Conservation (phyloP, 768 basidiomycete species). For the Russula virescens region DNA sequence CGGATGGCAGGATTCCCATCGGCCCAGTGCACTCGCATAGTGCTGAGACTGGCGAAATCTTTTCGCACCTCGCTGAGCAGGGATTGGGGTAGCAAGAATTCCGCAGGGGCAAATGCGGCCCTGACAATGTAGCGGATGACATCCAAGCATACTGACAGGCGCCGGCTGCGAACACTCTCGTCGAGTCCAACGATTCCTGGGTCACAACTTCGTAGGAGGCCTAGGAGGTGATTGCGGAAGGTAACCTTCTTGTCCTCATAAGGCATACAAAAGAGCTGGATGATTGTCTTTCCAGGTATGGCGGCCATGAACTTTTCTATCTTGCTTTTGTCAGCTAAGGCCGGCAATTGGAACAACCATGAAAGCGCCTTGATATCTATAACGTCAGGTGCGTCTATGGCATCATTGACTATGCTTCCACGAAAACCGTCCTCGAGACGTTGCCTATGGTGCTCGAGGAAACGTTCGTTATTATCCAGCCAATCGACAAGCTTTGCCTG, state of each 20-base stretch:
- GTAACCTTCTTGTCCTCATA: neutral
- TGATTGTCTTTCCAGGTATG: neutral
- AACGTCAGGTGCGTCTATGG: neutral
- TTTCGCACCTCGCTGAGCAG: neutral
- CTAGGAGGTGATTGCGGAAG: neutral
- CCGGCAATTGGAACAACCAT: neutral
- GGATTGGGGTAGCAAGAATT: neutral
- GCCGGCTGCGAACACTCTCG: neutral
- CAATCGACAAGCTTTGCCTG: neutral
- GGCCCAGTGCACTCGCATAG: neutral
- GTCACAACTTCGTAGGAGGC: slow-evolving; percentile 3
- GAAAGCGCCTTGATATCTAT: neutral
- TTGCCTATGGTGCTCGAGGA: neutral
- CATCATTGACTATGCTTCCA: neutral
- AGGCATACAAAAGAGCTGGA: neutral
- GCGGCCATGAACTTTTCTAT: slow-evolving; percentile 1
- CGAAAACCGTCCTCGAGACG: slow-evolving; percentile 1
- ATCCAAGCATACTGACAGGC: neutral
- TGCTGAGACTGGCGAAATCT: neutral
- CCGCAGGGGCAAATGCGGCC: neutral
- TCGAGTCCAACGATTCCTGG: neutral
- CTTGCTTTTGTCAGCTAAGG: neutral
- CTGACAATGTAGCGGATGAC: neutral
- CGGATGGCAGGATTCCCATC: neutral
- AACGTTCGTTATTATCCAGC: neutral